Conservation (phyloP, 2,329 filamentous ascomycete genomes). For the Mariannaea elegans region DNA sequence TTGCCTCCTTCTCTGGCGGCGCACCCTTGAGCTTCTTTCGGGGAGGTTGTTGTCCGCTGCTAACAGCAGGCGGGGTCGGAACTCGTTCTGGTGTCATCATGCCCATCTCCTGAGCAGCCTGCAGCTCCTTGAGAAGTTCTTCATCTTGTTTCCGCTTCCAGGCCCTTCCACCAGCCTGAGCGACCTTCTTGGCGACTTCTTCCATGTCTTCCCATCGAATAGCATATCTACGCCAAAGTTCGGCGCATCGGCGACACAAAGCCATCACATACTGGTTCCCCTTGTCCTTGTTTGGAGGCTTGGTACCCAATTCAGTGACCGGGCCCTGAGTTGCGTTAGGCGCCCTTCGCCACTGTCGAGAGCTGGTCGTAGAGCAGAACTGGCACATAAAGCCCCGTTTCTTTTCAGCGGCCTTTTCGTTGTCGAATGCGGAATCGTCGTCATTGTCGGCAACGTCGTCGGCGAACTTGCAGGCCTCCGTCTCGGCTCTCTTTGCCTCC, state of each 20-base stretch:
- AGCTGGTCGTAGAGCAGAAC: slow-evolving; percentile 83
- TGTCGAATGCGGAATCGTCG: slow-evolving; percentile 96
- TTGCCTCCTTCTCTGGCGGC: slow-evolving; percentile 60
- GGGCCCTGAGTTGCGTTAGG: slow-evolving; percentile 79
- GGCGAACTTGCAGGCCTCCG: slow-evolving; percentile 77
- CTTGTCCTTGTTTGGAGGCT: slow-evolving; percentile 77
- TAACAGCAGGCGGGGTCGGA: slow-evolving; percentile 45
- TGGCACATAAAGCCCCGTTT: slow-evolving; percentile 93
- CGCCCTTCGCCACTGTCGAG: slow-evolving; percentile 90
- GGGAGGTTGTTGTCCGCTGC: slow-evolving; percentile 60
- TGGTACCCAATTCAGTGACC: slow-evolving; percentile 68
- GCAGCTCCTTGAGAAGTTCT: slow-evolving; percentile 81
- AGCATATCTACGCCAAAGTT: slow-evolving; percentile 94
- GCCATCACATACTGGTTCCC: slow-evolving; percentile 78
- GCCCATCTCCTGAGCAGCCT: slow-evolving; percentile 69
- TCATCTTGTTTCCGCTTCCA: slow-evolving; percentile 93
- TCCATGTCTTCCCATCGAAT: slow-evolving; percentile 96
- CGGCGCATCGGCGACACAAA: slow-evolving; percentile 88
- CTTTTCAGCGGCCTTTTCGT: slow-evolving; percentile 79
- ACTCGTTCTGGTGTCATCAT: slow-evolving; percentile 54
- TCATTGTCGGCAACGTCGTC: slow-evolving; percentile 92
- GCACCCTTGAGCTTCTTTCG: slow-evolving; percentile 71
- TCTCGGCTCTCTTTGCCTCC: slow-evolving; percentile 78
- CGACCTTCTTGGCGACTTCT: slow-evolving; percentile 88
- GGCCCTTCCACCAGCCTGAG: slow-evolving; percentile 79